Evolutionary conservation across 2,329 filamentous ascomycete species (phyloP).

Genomic region (Aspergillus spinulosporus): DNA sequence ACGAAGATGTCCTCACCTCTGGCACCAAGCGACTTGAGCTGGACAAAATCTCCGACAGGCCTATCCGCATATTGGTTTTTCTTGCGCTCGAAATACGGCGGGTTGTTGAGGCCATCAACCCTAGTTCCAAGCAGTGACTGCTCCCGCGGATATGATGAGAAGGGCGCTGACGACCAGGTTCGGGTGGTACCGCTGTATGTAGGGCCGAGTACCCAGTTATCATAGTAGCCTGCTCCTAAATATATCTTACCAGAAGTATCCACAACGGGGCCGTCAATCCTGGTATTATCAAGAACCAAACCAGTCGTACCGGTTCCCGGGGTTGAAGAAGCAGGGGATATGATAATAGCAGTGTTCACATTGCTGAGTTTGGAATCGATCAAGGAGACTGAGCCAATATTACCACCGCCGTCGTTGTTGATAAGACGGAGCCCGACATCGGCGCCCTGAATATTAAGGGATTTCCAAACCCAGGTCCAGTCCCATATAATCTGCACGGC

Average conservation of each 20-base stretch:
- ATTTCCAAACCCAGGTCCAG: constrained; percentile 57
- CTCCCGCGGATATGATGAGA: constrained; percentile 1
- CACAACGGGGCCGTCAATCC: constrained; percentile 4
- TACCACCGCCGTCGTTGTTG: constrained; percentile 42
- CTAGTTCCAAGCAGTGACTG: background rate
- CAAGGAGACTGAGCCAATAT: constrained; percentile 55
- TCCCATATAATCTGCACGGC: constrained; percentile 58
- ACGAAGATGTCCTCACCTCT: background rate
- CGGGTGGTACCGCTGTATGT: background rate
- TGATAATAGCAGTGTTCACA: constrained; percentile 4
- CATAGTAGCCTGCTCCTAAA: background rate
- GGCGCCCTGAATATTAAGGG: constrained; percentile 48
- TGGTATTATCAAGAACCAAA: constrained; percentile 9
- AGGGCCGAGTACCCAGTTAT: constrained; percentile 9
- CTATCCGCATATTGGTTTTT: constrained; percentile 8
- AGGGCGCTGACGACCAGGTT: background rate
- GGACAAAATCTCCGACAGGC: constrained; percentile 7
- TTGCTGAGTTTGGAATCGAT: constrained; percentile 48
- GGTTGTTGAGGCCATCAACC: background rate
- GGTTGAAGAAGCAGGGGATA: background rate
- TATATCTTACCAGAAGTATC: constrained; percentile 5
- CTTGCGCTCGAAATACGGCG: constrained; percentile 10
- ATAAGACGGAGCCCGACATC: constrained; percentile 39
- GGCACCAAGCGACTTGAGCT: constrained; percentile 8
- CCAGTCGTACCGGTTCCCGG: constrained; percentile 9